These are phyloP conservation scores for Melaleuca quinquenervia DNA, from an alignment of 345 rosid species.

Conservation along the genomic window DNA sequence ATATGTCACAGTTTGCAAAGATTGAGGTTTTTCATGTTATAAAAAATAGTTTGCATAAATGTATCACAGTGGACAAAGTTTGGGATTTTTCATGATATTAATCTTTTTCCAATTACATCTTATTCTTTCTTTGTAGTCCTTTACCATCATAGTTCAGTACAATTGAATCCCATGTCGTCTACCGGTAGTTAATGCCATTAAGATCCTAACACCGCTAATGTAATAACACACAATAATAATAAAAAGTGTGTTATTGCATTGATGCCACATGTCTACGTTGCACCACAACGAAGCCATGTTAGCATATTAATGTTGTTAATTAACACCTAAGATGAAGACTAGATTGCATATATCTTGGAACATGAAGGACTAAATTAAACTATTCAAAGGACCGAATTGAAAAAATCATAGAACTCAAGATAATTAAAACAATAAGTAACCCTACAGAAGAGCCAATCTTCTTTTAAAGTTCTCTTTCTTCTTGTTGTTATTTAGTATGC, in stretches of 20 bases:
- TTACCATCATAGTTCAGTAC: too few relatives aligned
- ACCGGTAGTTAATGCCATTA: too few relatives aligned
- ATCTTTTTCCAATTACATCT: too few relatives aligned
- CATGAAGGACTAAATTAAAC: background rate
- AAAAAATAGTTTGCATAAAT: too few relatives aligned
- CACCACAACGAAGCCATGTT: background rate
- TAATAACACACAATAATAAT: background rate
- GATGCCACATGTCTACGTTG: background rate
- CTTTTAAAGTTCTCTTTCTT: background rate
- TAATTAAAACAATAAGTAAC: background rate
- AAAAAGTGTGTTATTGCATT: too few relatives aligned
- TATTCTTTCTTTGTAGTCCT: too few relatives aligned
- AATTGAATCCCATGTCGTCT: too few relatives aligned
- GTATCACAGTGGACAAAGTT: too few relatives aligned
- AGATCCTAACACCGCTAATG: background rate
- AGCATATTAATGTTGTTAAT: background rate
- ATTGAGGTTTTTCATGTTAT: too few relatives aligned
- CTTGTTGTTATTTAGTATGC: background rate
- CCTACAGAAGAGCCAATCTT: background rate
- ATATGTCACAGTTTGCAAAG: too few relatives aligned
- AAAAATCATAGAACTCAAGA: background rate
- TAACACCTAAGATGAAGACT: background rate
- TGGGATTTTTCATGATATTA: too few relatives aligned
- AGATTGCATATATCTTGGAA: background rate
- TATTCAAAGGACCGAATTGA: background rate